A percentile compares a stretch with the other conserved stretches of the same genome.
These are phyloP conservation scores for Cytauxzoon felis DNA, from an alignment of 169 alveolate genomes.

Conservation along the genomic window DNA sequence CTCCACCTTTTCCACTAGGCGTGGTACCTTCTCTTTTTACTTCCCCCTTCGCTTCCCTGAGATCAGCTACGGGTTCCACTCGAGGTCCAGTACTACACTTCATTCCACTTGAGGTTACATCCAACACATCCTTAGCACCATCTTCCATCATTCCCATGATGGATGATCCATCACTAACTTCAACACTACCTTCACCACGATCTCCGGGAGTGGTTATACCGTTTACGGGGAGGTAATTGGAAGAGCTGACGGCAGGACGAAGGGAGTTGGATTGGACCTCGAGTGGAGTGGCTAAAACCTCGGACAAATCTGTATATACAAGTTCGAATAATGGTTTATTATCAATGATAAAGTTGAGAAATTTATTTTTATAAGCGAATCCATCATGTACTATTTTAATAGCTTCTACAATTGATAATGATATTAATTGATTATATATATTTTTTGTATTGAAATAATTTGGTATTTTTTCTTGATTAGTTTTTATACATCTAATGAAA, in stretches of 20 bases:
- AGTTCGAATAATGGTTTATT: slow-evolving; percentile 31
- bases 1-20: no score
- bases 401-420: slow-evolving; percentile 57
- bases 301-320: not conserved
- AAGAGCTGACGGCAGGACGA: not conserved
- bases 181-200: no score
- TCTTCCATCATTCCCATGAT: no score
- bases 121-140: no score
- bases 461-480: slow-evolving; percentile 58
- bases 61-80: no score
- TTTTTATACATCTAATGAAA: slow-evolving; percentile 66
- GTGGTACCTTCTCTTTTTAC: no score
- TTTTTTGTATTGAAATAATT: slow-evolving; percentile 14
- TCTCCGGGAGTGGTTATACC: no score
- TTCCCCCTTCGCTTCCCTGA: not conserved
- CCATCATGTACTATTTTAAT: slow-evolving; percentile 62
- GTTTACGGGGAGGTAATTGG: no score
- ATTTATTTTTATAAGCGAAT: slow-evolving; percentile 41
- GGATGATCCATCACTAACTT: not conserved
- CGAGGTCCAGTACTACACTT: no score
- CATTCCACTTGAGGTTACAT: no score
- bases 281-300: no score
- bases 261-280: no score
- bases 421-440: slow-evolving; percentile 57
- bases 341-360: slow-evolving; percentile 44